A percentile compares a stretch with the other conserved stretches of the same genome.
Evolutionary conservation across 2,329 filamentous ascomycete species (phyloP).

Genomic region (Hypoxylon sp.): DNA sequence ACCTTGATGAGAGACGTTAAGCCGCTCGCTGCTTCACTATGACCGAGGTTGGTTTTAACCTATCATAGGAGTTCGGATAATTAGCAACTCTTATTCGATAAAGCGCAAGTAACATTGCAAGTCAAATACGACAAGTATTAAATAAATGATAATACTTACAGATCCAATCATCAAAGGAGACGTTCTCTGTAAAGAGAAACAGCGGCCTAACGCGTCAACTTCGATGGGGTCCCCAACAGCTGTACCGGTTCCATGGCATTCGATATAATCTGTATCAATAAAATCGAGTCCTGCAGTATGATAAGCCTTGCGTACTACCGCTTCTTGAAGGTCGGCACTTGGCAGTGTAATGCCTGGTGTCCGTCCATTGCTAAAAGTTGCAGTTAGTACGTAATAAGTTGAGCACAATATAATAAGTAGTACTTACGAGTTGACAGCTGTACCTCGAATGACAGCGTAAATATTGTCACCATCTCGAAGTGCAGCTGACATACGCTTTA

Average conservation of each 20-base stretch:
- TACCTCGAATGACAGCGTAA: constrained; percentile 30
- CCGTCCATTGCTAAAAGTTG: constrained; percentile 53
- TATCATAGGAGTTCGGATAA: no score
- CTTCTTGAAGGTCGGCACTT: constrained; percentile 49
- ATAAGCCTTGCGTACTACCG: constrained; percentile 54
- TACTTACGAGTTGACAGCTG: constrained; percentile 39
- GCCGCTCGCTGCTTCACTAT: constrained; percentile 40
- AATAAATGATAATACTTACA: constrained; percentile 18
- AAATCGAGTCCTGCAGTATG: constrained; percentile 45
- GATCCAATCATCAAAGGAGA: constrained; percentile 29
- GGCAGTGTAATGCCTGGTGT: constrained; percentile 62
- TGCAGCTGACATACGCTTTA: constrained; percentile 59
- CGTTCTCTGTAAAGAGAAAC: constrained; percentile 8
- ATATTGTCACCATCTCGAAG: constrained; percentile 45
- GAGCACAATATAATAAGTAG: not conserved
- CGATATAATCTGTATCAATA: constrained; percentile 44
- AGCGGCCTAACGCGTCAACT: constrained; percentile 38
- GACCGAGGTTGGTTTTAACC: constrained; percentile 37
- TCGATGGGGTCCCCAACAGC: constrained; percentile 46
- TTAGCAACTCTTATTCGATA: no score
- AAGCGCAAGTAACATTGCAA: no score
- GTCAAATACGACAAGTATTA: no score
- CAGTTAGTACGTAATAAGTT: not conserved
- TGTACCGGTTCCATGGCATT: constrained; percentile 49
- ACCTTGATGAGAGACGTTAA: constrained; percentile 40